Conservation (phyloP, 176 grass and related monocot genomes). For the Triticum monococcum region DNA sequence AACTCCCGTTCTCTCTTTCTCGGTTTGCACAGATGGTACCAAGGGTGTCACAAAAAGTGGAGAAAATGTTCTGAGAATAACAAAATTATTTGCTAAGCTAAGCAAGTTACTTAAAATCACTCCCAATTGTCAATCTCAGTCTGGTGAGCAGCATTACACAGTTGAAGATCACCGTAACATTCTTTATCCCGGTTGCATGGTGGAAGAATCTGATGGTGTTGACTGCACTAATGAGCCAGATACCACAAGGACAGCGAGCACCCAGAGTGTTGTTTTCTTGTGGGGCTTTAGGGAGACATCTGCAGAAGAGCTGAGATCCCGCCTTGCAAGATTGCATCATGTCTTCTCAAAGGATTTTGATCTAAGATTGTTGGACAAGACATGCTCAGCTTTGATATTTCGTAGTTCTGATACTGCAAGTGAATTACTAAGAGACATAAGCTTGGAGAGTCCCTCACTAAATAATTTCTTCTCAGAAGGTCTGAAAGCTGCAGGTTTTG, state of each 20-base stretch:
- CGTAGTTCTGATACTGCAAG: slow-evolving; percentile 37
- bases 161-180: slow-evolving; percentile 75
- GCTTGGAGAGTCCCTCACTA: slow-evolving; percentile 39
- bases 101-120: slow-evolving; percentile 51
- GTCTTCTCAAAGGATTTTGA: slow-evolving; percentile 69
- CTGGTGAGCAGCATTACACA: slow-evolving; percentile 12
- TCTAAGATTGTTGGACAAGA: slow-evolving; percentile 63
- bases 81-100: slow-evolving; percentile 79
- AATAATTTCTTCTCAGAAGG: slow-evolving; percentile 61
- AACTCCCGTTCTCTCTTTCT: not conserved
- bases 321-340: slow-evolving; percentile 49
- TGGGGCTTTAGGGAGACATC: slow-evolving; percentile 66
- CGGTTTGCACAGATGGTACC: slow-evolving; percentile 45
- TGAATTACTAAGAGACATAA: slow-evolving; percentile 61
- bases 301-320: slow-evolving; percentile 47
- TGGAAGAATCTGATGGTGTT: slow-evolving; percentile 45
- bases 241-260: slow-evolving; percentile 33
- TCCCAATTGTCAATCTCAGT: slow-evolving; percentile 31
- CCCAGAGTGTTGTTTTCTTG: slow-evolving; percentile 61
- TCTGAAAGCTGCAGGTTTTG: slow-evolving; percentile 65
- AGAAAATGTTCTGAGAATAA: slow-evolving; percentile 73
- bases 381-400: slow-evolving; percentile 73
- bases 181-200: slow-evolving; percentile 55
- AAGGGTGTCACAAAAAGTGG: slow-evolving; percentile 50
- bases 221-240: slow-evolving; percentile 31